Conservation (phyloP, 345 rosid species). For the Eutrema heterophyllum region DNA sequence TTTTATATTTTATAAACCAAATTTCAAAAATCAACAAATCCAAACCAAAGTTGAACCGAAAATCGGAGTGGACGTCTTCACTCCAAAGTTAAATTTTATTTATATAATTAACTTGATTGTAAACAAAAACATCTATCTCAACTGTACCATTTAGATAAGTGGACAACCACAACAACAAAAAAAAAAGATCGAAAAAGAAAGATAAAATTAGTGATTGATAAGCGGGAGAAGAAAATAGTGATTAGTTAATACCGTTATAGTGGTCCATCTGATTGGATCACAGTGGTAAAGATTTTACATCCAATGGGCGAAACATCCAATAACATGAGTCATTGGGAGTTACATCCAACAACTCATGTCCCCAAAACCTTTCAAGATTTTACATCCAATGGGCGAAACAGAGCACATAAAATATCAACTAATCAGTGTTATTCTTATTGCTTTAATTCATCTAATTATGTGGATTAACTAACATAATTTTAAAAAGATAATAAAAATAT, state of each 20-base stretch:
- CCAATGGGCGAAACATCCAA: background rate
- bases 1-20: background rate
- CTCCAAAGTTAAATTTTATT: background rate
- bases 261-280: conserved; percentile 24
- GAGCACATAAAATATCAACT: background rate
- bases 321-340: too few relatives aligned
- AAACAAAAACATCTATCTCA: background rate
- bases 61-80: background rate
- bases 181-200: background rate
- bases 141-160: background rate
- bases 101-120: background rate
- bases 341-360: conserved; percentile 11
- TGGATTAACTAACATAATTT: background rate
- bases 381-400: background rate
- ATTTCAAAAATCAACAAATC: background rate
- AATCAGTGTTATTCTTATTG: background rate
- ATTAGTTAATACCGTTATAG: conserved; percentile 32
- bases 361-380: background rate
- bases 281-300: conserved; percentile 10
- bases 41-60: background rate
- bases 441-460: background rate
- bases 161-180: background rate
- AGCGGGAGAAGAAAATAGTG: background rate
- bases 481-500: background rate
- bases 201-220: background rate